A percentile compares a stretch with the other conserved stretches of the same genome.
Evolutionary conservation across 2,329 filamentous ascomycete species (phyloP).

Genomic region (Pestalotiopsis sp.): DNA sequence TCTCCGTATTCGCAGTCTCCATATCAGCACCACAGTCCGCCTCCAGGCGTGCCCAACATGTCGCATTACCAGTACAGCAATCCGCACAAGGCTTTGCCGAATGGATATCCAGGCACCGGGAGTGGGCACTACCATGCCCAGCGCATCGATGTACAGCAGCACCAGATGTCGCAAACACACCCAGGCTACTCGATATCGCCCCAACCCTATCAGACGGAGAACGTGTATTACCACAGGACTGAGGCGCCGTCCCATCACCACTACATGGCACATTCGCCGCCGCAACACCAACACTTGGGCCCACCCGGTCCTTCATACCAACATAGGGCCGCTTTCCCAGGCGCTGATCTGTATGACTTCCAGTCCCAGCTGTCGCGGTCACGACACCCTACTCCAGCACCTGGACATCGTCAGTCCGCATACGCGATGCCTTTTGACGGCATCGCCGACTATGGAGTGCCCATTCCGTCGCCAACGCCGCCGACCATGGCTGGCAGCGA

Average conservation of each 20-base stretch:
- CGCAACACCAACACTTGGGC: neutral
- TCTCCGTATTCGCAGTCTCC: conserved; percentile 15
- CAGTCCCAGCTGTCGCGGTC: neutral
- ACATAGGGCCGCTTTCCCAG: neutral
- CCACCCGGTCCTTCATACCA: neutral
- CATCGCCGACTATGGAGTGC: neutral
- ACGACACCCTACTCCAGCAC: neutral
- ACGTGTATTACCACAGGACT: conserved; percentile 2
- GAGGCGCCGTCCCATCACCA: neutral
- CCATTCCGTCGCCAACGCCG: neutral
- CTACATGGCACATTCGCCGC: neutral
- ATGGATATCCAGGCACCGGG: conserved; percentile 36
- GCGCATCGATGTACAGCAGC: conserved; percentile 20
- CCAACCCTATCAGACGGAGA: conserved; percentile 17
- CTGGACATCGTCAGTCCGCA: neutral
- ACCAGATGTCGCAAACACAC: neutral
- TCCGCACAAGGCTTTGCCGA: conserved; percentile 38
- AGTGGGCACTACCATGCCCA: conserved; percentile 41
- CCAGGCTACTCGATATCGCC: conserved; percentile 17
- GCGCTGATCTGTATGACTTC: neutral
- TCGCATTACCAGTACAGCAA: conserved; percentile 38
- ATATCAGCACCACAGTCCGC: conserved; percentile 13
- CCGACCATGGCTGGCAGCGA: neutral
- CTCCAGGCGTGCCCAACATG: conserved; percentile 21
- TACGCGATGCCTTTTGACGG: neutral